Conservation (phyloP, 148 eudicot genomes). For the Fagopyrum esculentum region DNA sequence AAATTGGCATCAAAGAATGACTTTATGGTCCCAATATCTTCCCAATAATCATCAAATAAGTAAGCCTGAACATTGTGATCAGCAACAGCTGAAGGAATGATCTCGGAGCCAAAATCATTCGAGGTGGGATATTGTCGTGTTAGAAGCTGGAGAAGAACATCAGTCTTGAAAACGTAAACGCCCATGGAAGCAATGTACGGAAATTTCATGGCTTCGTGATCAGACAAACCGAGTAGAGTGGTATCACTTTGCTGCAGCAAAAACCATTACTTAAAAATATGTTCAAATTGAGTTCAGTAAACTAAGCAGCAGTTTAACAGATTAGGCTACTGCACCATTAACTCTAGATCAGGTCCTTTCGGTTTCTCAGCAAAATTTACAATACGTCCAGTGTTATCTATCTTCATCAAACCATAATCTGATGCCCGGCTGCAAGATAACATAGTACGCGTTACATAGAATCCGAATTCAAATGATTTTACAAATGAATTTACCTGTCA, state of each 20-base stretch:
- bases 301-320: background rate
- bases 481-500: conserved; percentile 39
- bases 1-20: conserved; percentile 95
- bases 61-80: conserved; percentile 87
- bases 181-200: conserved; percentile 89
- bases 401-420: conserved; percentile 55
- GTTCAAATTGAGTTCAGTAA: background rate
- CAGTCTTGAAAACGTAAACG: conserved; percentile 59
- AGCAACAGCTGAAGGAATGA: conserved; percentile 64
- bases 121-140: conserved; percentile 44
- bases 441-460: background rate
- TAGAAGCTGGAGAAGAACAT: conserved; percentile 55
- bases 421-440: conserved; percentile 42
- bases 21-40: conserved; percentile 89
- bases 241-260: conserved; percentile 62
- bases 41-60: conserved; percentile 91
- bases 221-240: conserved; percentile 49
- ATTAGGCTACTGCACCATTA: conserved; percentile 43
- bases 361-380: conserved; percentile 83
- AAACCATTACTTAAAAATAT: background rate
- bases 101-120: conserved; percentile 73
- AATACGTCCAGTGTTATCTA: conserved; percentile 62
- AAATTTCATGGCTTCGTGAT: conserved; percentile 33
- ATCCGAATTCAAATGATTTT: background rate
- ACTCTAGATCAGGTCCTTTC: conserved; percentile 57